Evolutionary conservation across 495 filamentous ascomycete genomes (phyloP).

Genomic region (Penicillium silybi): DNA sequence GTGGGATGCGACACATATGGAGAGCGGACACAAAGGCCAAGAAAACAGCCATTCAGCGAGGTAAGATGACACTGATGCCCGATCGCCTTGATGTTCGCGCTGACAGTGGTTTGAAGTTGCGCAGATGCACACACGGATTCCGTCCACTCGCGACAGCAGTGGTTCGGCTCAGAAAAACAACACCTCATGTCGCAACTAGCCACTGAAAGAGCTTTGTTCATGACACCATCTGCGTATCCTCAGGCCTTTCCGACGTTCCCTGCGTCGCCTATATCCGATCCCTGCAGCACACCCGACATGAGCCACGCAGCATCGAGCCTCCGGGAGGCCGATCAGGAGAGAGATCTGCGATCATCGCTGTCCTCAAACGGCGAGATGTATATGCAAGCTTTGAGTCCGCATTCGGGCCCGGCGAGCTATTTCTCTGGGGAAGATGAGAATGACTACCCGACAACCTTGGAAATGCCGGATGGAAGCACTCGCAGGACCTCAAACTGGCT

Average conservation of each 20-base stretch:
- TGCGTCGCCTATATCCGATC: conserved; percentile 18
- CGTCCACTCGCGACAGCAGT: background rate
- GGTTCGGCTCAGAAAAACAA: conserved; percentile 6
- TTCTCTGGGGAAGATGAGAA: conserved; percentile 2
- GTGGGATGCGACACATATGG: conserved; percentile 1
- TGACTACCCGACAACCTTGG: conserved; percentile 25
- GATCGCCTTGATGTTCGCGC: background rate
- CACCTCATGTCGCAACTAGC: conserved; percentile 22
- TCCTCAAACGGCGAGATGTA: background rate
- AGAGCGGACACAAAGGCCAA: background rate
- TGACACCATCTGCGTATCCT: conserved; percentile 17
- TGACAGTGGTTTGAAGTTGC: background rate
- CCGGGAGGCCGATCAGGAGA: conserved; percentile 23
- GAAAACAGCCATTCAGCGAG: background rate
- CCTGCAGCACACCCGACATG: conserved; percentile 23
- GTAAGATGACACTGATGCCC: background rate
- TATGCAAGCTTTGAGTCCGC: background rate
- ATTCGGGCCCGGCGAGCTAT: background rate
- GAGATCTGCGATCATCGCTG: conserved; percentile 2
- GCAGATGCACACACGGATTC: background rate
- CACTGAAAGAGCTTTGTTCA: conserved; percentile 36
- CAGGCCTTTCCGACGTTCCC: conserved; percentile 5
- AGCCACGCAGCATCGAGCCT: conserved; percentile 16
- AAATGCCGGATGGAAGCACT: conserved; percentile 39
- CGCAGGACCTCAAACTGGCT: conserved; percentile 37